phyloP scores from a whole-genome alignment of 2,329 filamentous ascomycete genomes.

The Xylogone sp. region DNA sequence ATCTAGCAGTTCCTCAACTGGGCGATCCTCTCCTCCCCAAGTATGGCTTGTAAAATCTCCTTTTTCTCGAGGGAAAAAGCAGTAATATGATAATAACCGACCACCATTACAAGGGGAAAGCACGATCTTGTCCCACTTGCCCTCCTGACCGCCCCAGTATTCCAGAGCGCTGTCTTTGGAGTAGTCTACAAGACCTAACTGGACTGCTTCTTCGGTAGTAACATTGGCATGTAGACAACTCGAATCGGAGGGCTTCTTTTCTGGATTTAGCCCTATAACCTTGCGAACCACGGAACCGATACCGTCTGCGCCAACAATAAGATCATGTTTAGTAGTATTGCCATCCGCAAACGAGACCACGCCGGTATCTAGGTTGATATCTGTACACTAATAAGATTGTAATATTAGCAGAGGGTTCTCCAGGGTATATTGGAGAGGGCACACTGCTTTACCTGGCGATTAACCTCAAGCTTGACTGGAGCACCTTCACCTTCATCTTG shows the following conservation, averaged over 20 bases:
- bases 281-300: conserved; percentile 59
- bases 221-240: conserved; percentile 65
- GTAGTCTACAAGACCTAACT: conserved; percentile 59
- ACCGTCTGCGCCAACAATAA: conserved; percentile 37
- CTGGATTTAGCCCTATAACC: conserved; percentile 54
- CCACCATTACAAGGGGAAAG: conserved; percentile 65
- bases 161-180: conserved; percentile 57
- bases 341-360: conserved; percentile 37
- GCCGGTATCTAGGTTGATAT: conserved; percentile 46
- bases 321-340: conserved; percentile 23
- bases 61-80: conserved; percentile 58
- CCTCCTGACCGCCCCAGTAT: conserved; percentile 66
- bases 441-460: conserved; percentile 43
- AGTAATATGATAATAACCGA: conserved; percentile 64
- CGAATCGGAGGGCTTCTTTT: conserved; percentile 54
- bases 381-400: conserved; percentile 3
- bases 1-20: conserved; percentile 55
- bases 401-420: neutral
- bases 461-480: conserved; percentile 51
- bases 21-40: conserved; percentile 49
- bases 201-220: conserved; percentile 54
- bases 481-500: conserved; percentile 50
- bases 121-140: conserved; percentile 66
- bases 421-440: neutral
- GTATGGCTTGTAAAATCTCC: conserved; percentile 58